These are phyloP conservation scores for Neurospora intermedia DNA, from an alignment of 495 filamentous ascomycete genomes.

Conservation along the genomic window DNA sequence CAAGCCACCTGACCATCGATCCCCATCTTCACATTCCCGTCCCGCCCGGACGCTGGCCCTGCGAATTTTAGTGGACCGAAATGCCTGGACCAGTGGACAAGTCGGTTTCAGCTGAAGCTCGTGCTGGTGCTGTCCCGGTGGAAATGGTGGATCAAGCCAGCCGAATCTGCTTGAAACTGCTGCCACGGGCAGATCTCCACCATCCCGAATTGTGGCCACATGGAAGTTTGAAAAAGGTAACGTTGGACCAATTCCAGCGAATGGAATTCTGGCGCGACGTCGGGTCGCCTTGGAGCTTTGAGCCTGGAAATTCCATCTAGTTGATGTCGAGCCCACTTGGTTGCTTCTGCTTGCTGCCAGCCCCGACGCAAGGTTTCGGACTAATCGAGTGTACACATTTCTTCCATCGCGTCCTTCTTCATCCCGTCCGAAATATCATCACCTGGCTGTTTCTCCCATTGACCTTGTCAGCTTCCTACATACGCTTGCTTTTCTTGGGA, in stretches of 20 bases:
- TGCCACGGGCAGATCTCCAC: slow-evolving; percentile 10
- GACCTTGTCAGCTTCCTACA: neutral
- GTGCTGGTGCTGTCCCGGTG: neutral
- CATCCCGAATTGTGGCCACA: slow-evolving; percentile 21
- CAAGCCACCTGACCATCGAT: slow-evolving; percentile 11
- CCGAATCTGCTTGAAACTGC: neutral
- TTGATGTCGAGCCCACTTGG: neutral
- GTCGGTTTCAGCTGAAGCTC: neutral
- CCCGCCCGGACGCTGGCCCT: slow-evolving; percentile 3
- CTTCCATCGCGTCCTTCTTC: neutral
- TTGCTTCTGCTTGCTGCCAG: neutral
- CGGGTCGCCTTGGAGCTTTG: neutral
- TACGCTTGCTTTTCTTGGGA: neutral
- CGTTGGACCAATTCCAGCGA: neutral
- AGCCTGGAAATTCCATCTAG: neutral
- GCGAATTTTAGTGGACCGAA: slow-evolving; percentile 20
- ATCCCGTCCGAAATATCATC: neutral
- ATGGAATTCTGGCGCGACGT: neutral
- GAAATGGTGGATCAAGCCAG: neutral
- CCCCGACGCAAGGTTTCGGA: neutral
- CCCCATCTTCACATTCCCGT: slow-evolving; percentile 1
- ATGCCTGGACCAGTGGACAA: neutral
- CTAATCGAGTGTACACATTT: neutral
- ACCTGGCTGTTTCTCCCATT: neutral
- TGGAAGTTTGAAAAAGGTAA: slow-evolving; percentile 13